Evolutionary conservation across 1,139 yeast species (phyloP).

Genomic region (Candida sp.): DNA sequence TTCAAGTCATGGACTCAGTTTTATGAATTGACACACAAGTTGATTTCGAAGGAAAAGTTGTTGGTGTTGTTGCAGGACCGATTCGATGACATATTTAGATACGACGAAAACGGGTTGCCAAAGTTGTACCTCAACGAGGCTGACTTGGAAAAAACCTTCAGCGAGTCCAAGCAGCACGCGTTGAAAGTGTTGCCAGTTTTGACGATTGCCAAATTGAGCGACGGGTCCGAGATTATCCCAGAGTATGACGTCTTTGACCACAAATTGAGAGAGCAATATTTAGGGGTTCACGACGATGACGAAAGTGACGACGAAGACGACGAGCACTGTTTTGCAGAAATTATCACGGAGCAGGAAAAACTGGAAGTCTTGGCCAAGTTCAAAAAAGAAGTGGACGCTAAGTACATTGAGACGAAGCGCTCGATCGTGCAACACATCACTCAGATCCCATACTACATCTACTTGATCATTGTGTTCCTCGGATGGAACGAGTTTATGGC

Average conservation of each 20-base stretch:
- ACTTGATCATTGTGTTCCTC: conserved; percentile 68
- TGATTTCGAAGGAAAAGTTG: conserved; percentile 60
- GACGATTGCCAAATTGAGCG: conserved; percentile 56
- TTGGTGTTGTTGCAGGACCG: conserved; percentile 62
- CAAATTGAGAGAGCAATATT: conserved; percentile 24
- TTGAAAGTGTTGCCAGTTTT: conserved; percentile 62
- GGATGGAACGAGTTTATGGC: conserved; percentile 99
- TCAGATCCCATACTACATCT: conserved; percentile 84
- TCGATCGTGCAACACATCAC: conserved; percentile 73
- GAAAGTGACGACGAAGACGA: conserved; percentile 45
- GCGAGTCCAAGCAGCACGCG: conserved; percentile 61
- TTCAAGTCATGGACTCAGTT: conserved; percentile 70
- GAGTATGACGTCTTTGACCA: conserved; percentile 48
- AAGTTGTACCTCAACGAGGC: conserved; percentile 75
- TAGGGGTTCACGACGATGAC: conserved; percentile 20
- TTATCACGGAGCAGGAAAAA: conserved; percentile 63
- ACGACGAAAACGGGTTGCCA: conserved; percentile 84
- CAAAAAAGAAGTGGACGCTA: conserved; percentile 78
- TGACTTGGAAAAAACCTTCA: conserved; percentile 73
- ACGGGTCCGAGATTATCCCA: conserved; percentile 61
- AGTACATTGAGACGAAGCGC: conserved; percentile 84
- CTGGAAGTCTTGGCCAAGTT: conserved; percentile 61
- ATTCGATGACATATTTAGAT: conserved; percentile 84
- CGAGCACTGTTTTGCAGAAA: conserved; percentile 50
- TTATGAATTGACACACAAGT: conserved; percentile 60